These are phyloP conservation scores for Saccharum spontaneum DNA, from an alignment of 176 grass and related monocot genomes.

Conservation along the genomic window DNA sequence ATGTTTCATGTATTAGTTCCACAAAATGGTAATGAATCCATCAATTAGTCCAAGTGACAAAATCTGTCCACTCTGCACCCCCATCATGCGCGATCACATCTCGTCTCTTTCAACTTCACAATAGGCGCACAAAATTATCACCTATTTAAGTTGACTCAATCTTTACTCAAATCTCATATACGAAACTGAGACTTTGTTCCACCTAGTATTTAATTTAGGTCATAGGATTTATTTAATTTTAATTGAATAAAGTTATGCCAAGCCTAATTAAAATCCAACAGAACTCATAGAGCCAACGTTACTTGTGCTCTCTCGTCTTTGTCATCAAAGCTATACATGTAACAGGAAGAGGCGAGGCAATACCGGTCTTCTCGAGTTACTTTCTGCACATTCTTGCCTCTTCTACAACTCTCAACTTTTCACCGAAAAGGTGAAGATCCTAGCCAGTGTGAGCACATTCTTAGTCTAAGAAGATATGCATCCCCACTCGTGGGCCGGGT, in stretches of 20 bases:
- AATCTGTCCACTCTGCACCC: no score
- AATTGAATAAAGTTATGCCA: not conserved
- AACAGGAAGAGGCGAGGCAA: not conserved
- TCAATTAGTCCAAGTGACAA: no score
- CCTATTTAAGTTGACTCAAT: not conserved
- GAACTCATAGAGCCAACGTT: not conserved
- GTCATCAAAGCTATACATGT: not conserved
- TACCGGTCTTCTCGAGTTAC: not conserved
- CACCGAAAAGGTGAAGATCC: not conserved
- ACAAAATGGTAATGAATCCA: no score
- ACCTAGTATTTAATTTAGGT: not conserved
- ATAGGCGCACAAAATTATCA: not conserved
- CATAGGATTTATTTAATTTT: not conserved
- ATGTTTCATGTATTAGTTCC: no score
- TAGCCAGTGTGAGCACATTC: not conserved
- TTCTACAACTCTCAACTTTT: constrained; percentile 18
- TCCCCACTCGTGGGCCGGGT: constrained; percentile 9
- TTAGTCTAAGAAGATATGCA: not conserved
- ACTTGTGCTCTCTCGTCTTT: not conserved
- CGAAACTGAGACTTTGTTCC: not conserved
- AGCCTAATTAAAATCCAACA: not conserved
- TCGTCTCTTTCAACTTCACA: no score
- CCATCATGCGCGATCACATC: no score
- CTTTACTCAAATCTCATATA: not conserved
- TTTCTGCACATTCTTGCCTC: constrained; percentile 28